Conservation (phyloP, 768 basidiomycete genomes). For the Phylloporus sp. region DNA sequence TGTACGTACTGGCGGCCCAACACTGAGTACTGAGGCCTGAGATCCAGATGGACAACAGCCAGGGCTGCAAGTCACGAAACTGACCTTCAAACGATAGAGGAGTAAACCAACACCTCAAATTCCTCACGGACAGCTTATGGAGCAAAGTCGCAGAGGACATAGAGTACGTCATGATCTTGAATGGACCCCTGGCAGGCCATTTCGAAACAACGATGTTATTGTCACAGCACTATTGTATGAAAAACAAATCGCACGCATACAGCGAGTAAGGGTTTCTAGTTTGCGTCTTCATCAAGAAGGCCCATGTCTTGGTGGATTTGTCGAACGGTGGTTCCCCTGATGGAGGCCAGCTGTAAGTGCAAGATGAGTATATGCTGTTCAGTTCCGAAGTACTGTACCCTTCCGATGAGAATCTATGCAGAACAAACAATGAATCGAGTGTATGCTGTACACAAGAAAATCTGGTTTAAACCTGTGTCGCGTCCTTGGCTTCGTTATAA, state of each 20-base stretch:
- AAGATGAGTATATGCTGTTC: constrained; percentile 8
- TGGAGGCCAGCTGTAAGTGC: constrained; percentile 58
- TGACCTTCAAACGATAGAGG: too few species aligned
- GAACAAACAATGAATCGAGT: constrained; percentile 1
- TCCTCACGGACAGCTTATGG: too few species aligned
- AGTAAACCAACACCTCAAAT: too few species aligned
- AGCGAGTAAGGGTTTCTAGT: too few species aligned
- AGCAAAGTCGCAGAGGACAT: too few species aligned
- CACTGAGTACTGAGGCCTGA: too few species aligned
- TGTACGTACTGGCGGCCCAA: too few species aligned
- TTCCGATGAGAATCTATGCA: constrained; percentile 71
- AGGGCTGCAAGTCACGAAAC: too few species aligned
- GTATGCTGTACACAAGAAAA: background rate
- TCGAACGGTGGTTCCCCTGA: constrained; percentile 65
- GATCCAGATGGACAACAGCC: too few species aligned
- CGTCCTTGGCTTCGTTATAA: constrained; percentile 83
- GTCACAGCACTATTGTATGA: background rate
- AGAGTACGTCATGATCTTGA: too few species aligned
- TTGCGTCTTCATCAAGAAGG: constrained; percentile 55
- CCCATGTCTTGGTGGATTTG: constrained; percentile 73
- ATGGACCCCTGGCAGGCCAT: too few species aligned
- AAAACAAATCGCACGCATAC: too few species aligned
- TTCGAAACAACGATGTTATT: background rate
- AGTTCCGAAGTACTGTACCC: constrained; percentile 39
- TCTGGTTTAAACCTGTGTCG: constrained; percentile 54